Evolutionary conservation across 345 rosid species (phyloP).

Genomic region (Arabidopsis suecica): DNA sequence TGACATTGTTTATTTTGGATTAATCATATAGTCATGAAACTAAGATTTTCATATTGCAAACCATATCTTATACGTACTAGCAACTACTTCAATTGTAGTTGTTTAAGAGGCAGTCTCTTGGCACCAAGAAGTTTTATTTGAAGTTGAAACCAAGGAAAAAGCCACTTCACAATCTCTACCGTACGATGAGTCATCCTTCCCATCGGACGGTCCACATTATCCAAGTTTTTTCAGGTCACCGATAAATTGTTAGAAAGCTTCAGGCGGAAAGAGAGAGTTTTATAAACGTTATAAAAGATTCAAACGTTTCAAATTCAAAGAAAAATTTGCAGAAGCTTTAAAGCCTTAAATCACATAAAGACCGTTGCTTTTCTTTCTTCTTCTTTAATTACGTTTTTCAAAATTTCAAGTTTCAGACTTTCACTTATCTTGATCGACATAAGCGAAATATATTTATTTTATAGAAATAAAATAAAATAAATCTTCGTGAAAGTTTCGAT

Average conservation of each 20-base stretch:
- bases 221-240: background rate
- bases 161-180: conserved; percentile 10
- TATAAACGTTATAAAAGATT: conserved; percentile 26
- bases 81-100: background rate
- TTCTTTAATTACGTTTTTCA: conserved; percentile 51
- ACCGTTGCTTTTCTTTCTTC: conserved; percentile 59
- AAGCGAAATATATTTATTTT: background rate
- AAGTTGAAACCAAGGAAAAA: conserved; percentile 11
- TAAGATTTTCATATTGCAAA: background rate
- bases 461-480: background rate
- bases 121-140: background rate
- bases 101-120: background rate
- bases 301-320: conserved; percentile 55
- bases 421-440: background rate
- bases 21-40: background rate
- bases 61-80: background rate
- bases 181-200: background rate
- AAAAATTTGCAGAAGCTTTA: conserved; percentile 49
- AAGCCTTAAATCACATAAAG: conserved; percentile 50
- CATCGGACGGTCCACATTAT: conserved; percentile 32
- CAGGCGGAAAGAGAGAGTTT: background rate
- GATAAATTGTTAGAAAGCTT: background rate
- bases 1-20: background rate
- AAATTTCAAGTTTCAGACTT: conserved; percentile 34
- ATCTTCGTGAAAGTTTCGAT: conserved; percentile 26